Conservation (phyloP, 1,284 basidiomycete genomes). For the Amylostereum areolatum region DNA sequence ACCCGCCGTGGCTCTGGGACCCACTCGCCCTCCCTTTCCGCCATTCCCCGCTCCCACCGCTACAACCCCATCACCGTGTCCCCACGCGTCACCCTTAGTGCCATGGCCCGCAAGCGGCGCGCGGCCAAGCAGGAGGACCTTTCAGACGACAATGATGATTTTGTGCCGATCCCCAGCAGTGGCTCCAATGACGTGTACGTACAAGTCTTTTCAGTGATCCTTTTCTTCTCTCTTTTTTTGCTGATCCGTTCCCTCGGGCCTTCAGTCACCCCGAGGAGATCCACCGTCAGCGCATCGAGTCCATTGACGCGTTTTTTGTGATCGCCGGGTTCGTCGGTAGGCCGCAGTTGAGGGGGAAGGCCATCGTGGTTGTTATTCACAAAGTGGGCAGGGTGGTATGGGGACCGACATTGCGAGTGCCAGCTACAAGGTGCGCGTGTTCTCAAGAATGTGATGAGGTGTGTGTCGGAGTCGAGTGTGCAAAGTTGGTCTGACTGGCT, state of each 20-base stretch:
- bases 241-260: background rate
- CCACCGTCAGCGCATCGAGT: slow-evolving; percentile 81
- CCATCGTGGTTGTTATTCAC: slow-evolving; percentile 95
- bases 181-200: slow-evolving; percentile 34
- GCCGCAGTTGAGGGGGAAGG: slow-evolving; percentile 78
- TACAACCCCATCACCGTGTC: slow-evolving; percentile 63
- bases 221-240: background rate
- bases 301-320: slow-evolving; percentile 98
- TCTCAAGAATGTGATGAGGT: slow-evolving; percentile 94
- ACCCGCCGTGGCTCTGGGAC: slow-evolving; percentile 29
- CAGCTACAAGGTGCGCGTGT: slow-evolving; percentile 88
- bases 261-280: slow-evolving; percentile 72
- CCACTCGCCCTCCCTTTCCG: slow-evolving; percentile 50
- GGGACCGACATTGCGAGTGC: slow-evolving; percentile 90
- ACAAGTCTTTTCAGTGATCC: background rate
- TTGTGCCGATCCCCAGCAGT: slow-evolving; percentile 41
- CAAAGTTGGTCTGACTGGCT: too few species aligned
- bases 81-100: slow-evolving; percentile 27
- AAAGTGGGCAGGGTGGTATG: slow-evolving; percentile 58
- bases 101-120: slow-evolving; percentile 38
- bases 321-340: slow-evolving; percentile 78
- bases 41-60: slow-evolving; percentile 64
- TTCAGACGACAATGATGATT: slow-evolving; percentile 59
- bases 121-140: slow-evolving; percentile 58
- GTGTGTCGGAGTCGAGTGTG: too few species aligned